These are phyloP conservation scores for Aspergillus heteromorphus DNA, from an alignment of 495 filamentous ascomycete genomes.

Conservation along the genomic window DNA sequence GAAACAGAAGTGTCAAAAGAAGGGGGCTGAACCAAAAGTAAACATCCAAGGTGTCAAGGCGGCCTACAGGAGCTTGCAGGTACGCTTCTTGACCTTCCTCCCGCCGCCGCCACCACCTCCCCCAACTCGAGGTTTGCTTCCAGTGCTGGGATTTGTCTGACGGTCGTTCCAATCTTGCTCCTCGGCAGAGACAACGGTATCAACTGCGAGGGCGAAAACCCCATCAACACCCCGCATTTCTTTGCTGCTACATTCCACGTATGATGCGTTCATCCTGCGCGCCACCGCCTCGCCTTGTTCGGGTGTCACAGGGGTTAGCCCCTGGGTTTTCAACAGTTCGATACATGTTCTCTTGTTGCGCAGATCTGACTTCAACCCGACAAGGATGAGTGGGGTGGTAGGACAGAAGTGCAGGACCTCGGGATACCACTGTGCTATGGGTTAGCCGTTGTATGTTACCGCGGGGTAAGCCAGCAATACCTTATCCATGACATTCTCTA, in stretches of 20 bases:
- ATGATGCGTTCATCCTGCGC: constrained; percentile 84
- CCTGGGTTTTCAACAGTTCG: constrained; percentile 96
- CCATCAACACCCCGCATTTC: constrained; percentile 94
- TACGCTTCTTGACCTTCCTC: constrained; percentile 60
- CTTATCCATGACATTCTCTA: constrained; percentile 99
- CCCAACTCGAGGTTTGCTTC: constrained; percentile 25
- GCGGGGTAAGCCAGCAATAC: constrained; percentile 41
- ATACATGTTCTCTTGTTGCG: constrained; percentile 92
- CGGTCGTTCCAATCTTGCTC: constrained; percentile 31
- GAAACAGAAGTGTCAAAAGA: not conserved
- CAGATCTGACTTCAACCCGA: constrained; percentile 94
- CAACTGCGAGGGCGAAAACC: constrained; percentile 85
- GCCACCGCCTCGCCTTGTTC: constrained; percentile 87
- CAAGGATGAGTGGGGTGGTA: constrained; percentile 88
- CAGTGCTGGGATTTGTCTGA: constrained; percentile 12
- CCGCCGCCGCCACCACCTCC: constrained; percentile 22
- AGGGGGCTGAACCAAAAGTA: not conserved
- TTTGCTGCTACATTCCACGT: constrained; percentile 97
- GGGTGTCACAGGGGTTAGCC: constrained; percentile 85
- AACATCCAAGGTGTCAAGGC: constrained; percentile 14
- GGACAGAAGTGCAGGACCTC: constrained; percentile 99
- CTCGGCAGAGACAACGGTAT: constrained; percentile 64
- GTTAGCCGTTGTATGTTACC: not conserved
- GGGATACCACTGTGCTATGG: constrained; percentile 77
- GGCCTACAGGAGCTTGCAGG: constrained; percentile 62